Evolutionary conservation across 805 yeast genomes (phyloP), one percentile per base, ranked within the genome.

Genomic region (Cephaloascus albidus): DNA sequence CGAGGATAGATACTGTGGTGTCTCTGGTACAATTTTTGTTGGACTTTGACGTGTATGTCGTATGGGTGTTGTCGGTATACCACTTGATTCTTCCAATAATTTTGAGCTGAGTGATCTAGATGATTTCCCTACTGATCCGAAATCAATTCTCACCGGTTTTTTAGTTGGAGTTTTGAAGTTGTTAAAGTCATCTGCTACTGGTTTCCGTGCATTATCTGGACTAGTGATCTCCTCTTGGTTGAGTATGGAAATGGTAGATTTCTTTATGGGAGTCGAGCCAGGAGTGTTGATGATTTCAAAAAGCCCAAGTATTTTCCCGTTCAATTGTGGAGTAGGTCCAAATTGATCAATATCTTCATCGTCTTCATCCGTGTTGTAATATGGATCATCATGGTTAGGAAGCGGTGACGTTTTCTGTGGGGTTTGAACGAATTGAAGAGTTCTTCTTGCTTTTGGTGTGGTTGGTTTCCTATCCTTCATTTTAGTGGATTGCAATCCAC

Each of bases 251-350:
- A 23, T 12, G 6, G 28, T 23, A 8, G 28, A 23, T 23, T 23
- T 23, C n/a, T 34, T 19, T 10, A 8, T 18, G n/a, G 27, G 14
- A 10, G 4, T 30, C 36, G 18, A 38, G 10, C 33, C 17, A 5
- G 41, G 43, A 4, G 45, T 38, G 15, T 35, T 35, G 6, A 37
- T 52, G 39, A 78, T 63, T 44, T 85, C 95, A 51, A 86, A 81
- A 3, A 86, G 65, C 15, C 93, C 78, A 27, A 84, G 54, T 0
- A 85, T 84, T 39, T 81, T 72, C 0, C 96, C 96, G 44, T 80
- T 70, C 8, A 85, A 70, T 48, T 86, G 95, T 0, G 96, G 96
- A 0, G 96, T 86, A 1, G 96, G 96, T 0, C 95, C 95, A 10
- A 85, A 53, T 43, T 77, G 83, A 3, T 58, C 54, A 16, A 43